Conservation (phyloP, 2,329 filamentous ascomycete genomes). For the Ceratocystis diversiconidia region DNA sequence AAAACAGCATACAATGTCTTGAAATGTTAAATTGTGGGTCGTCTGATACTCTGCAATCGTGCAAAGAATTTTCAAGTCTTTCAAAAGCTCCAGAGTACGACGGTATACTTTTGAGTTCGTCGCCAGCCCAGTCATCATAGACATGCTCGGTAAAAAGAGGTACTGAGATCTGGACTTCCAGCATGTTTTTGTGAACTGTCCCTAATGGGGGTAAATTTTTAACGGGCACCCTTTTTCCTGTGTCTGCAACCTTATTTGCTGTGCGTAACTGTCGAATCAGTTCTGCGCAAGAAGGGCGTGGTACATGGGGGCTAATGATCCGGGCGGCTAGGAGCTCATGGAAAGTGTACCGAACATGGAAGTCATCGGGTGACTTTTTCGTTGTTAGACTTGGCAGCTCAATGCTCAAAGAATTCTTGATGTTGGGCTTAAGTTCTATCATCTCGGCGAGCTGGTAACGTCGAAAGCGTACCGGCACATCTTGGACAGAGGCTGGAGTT, state of each 20-base stretch:
- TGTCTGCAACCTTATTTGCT: not conserved
- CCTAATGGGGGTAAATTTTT: not conserved
- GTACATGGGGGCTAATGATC: not conserved
- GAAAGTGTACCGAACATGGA: slow-evolving; percentile 12
- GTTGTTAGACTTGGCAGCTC: not conserved
- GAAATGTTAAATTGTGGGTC: slow-evolving; percentile 8
- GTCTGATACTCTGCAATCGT: slow-evolving; percentile 9
- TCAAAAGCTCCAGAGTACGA: not conserved
- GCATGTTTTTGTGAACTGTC: not conserved
- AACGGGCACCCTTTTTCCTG: not conserved
- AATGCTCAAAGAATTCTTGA: not conserved
- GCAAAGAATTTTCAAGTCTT: not conserved
- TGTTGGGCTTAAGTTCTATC: not conserved
- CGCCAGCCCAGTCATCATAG: not conserved
- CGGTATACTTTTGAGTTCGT: not conserved
- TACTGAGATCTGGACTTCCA: slow-evolving; percentile 1
- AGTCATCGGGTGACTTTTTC: not conserved
- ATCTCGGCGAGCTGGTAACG: not conserved
- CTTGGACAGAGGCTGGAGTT: not conserved
- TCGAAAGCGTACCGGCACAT: not conserved
- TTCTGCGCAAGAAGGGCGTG: slow-evolving; percentile 12
- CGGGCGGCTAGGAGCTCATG: slow-evolving; percentile 10
- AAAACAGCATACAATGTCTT: slow-evolving; percentile 11
- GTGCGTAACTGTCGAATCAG: slow-evolving; percentile 10
- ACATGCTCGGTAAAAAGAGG: not conserved